Evolutionary conservation across 75 land plant species (phyloP).

Genomic region (Sequoia sempervirens): DNA sequence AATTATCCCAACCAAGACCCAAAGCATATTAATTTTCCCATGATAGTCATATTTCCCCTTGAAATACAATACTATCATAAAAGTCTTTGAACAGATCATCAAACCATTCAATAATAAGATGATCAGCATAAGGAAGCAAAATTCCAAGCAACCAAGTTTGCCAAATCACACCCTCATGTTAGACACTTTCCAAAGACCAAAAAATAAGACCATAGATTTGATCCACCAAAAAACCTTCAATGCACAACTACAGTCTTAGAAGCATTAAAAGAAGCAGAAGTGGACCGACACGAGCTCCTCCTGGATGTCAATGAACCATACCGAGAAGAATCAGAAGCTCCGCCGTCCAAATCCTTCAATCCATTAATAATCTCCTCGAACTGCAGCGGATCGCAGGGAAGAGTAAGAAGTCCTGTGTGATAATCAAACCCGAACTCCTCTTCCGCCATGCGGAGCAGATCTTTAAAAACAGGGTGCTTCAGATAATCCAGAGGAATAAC

Average conservation of each 20-base stretch:
- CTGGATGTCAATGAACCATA: not conserved
- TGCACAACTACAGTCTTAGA: not conserved
- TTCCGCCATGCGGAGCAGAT: constrained; percentile 44
- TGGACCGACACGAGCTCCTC: not conserved
- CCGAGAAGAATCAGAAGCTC: not conserved
- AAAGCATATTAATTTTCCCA: too few relatives aligned
- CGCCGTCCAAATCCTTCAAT: not conserved
- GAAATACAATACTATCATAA: too few relatives aligned
- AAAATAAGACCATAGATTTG: too few relatives aligned
- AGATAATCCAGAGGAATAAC: constrained; percentile 48
- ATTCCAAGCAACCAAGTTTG: too few relatives aligned
- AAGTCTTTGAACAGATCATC: too few relatives aligned
- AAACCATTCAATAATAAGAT: too few relatives aligned
- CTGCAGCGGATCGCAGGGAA: constrained; percentile 42
- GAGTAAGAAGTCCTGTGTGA: constrained; percentile 35
- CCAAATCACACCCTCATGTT: too few relatives aligned
- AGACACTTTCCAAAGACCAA: too few relatives aligned
- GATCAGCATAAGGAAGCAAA: too few relatives aligned
- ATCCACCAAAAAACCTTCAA: not conserved
- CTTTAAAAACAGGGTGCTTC: constrained; percentile 40
- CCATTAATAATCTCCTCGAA: not conserved
- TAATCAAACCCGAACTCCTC: constrained; percentile 70
- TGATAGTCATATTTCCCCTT: too few relatives aligned
- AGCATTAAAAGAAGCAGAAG: not conserved
- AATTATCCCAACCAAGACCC: too few relatives aligned